Evolutionary conservation across 2,329 filamentous ascomycete species (phyloP).

Genomic region (Verticillium albo-atrum): DNA sequence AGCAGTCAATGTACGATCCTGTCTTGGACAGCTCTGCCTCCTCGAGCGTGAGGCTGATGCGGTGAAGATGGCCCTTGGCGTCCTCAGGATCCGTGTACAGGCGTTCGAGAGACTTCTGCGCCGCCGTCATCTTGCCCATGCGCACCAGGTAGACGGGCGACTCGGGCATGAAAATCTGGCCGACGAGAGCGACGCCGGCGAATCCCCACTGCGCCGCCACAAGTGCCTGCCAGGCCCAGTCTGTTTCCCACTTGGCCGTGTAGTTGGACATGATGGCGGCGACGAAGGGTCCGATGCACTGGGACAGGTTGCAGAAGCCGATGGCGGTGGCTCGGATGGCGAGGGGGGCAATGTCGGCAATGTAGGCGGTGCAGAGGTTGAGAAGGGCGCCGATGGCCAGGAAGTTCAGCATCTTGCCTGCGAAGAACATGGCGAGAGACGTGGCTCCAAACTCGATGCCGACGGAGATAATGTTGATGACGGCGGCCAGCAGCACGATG

Average conservation of each 20-base stretch:
- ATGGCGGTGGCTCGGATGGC: slow-evolving; percentile 29
- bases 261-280: slow-evolving; percentile 30
- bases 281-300: slow-evolving; percentile 32
- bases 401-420: slow-evolving; percentile 24
- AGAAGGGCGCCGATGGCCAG: slow-evolving; percentile 29
- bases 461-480: slow-evolving; percentile 21
- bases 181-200: slow-evolving; percentile 23
- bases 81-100: slow-evolving; percentile 20
- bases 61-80: slow-evolving; percentile 12
- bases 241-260: slow-evolving; percentile 27
- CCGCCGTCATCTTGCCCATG: slow-evolving; percentile 23
- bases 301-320: slow-evolving; percentile 32
- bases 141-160: slow-evolving; percentile 36
- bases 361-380: slow-evolving; percentile 31
- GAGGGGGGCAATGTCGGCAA: slow-evolving; percentile 31
- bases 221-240: slow-evolving; percentile 37
- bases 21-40: slow-evolving; percentile 12
- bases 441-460: slow-evolving; percentile 24
- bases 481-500: slow-evolving; percentile 11
- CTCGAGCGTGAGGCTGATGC: slow-evolving; percentile 15
- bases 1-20: slow-evolving; percentile 35
- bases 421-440: slow-evolving; percentile 23
- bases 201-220: slow-evolving; percentile 37
- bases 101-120: slow-evolving; percentile 25
- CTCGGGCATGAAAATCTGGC: slow-evolving; percentile 33